Base-by-base conservation (phyloP, 2,329 filamentous ascomycete species). In the Orbilia oligospora region DNA sequence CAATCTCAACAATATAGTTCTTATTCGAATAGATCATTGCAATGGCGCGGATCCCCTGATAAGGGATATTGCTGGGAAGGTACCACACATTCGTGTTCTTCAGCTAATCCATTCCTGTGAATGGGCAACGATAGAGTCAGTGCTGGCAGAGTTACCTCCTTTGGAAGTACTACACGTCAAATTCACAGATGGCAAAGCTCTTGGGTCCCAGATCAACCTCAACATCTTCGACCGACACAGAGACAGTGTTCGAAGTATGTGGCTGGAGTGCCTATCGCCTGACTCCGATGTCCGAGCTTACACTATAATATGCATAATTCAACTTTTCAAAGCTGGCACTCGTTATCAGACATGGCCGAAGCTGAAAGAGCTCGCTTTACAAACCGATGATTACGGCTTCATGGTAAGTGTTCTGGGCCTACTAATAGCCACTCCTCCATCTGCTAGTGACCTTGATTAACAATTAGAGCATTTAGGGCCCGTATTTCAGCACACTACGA, bases 11-110 rank as follows among this genome's bases (percentile, higher is more conserved):
- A 58, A 73, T 4, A 55, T 73, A 18, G 27, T 49, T 24, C 16
- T 51, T 1, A 53, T 73, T 12, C 33, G 70, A 8, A 49, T 73
- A 5, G 70, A 73, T 27, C 36, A 67, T 41, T 73, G 70, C n/a
- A 46, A 20, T 5, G 22, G 24, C 12, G 58, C 61, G 3, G 70
- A 73, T 12, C 22, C 20, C 3, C n/a, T 73, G 10, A 30, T 73
- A 16, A 24, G n/a, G 16, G 33, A 44, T 24, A 24, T 73, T 5
- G 36, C 70, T 1, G 51, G 63, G 18, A 73, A 33, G 5, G 49
- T 73, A 1, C 61, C 63, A 24, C 55, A 67, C 10, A 14, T 73
- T 9, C 61, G 49, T 1, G 16, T 49, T 9, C 70, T 73, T 18
- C 70, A 73, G 36, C 24, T 73, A 3, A 24, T 48, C 20, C 12